A percentile compares a stretch with the other conserved stretches of the same genome.
Evolutionary conservation across 1,139 yeast genomes (phyloP).

Genomic region (Schizosaccharomyces versatilis): DNA sequence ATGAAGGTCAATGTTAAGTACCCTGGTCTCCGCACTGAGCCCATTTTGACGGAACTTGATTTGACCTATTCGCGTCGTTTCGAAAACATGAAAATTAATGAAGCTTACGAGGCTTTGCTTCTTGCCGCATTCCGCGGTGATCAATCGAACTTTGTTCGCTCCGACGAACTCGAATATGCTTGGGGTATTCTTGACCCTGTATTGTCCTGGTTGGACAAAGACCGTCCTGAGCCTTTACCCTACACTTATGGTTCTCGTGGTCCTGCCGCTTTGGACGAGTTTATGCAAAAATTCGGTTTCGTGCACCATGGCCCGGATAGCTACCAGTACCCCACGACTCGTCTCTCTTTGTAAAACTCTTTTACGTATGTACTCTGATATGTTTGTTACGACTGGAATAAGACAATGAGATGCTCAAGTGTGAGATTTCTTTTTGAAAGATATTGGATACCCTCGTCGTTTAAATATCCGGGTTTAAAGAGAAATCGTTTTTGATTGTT

Average conservation of each 20-base stretch:
- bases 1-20: constrained; percentile 78
- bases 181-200: constrained; percentile 42
- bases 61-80: constrained; percentile 66
- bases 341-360: background rate
- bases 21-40: constrained; percentile 70
- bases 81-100: constrained; percentile 82
- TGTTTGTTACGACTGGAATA: no score
- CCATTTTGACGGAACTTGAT: constrained; percentile 74
- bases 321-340: background rate
- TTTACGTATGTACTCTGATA: no score
- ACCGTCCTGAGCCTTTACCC: constrained; percentile 27
- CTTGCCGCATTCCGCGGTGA: constrained; percentile 79
- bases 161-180: constrained; percentile 82
- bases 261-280: constrained; percentile 42
- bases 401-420: no score
- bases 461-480: no score
- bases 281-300: constrained; percentile 21
- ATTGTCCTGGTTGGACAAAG: constrained; percentile 51
- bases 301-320: background rate
- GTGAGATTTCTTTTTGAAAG: no score
- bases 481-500: no score
- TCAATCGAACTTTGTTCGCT: constrained; percentile 93
- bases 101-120: constrained; percentile 89
- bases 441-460: no score
- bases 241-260: constrained; percentile 89